phyloP scores from a whole-genome alignment of 1,284 basidiomycete species.

The Erythrobasidium hasegawianum region DNA sequence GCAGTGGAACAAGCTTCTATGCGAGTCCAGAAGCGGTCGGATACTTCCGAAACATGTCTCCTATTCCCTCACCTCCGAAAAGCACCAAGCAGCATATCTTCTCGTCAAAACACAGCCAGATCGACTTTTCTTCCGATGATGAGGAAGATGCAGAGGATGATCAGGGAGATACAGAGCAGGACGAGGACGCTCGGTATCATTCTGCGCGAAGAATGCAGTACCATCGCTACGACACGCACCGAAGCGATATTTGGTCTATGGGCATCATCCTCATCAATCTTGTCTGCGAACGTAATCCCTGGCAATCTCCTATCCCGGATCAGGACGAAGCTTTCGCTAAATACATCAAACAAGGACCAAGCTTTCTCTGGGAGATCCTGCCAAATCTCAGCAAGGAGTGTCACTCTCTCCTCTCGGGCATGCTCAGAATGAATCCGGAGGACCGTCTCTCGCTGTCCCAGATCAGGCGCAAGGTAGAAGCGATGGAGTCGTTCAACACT shows the following conservation, averaged over 20 bases:
- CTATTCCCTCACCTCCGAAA: background rate
- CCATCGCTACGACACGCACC: slow-evolving; percentile 44
- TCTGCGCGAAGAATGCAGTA: background rate
- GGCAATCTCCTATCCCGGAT: slow-evolving; percentile 45
- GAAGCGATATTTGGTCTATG: slow-evolving; percentile 49
- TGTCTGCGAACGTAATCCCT: slow-evolving; percentile 49
- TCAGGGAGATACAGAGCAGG: background rate
- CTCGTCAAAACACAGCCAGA: slow-evolving; percentile 2
- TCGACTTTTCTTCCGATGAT: background rate
- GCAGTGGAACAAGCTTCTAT: slow-evolving; percentile 49
- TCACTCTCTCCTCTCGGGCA: slow-evolving; percentile 46
- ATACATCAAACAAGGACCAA: slow-evolving; percentile 45
- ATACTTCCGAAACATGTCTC: slow-evolving; percentile 6
- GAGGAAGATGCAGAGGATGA: background rate
- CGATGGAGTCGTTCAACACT: slow-evolving; percentile 43
- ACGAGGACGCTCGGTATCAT: background rate
- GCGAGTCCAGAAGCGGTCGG: slow-evolving; percentile 46
- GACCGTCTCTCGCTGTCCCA: slow-evolving; percentile 44
- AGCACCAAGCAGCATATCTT: background rate
- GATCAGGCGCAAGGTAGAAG: slow-evolving; percentile 43
- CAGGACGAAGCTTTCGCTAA: slow-evolving; percentile 48
- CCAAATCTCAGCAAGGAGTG: slow-evolving; percentile 46
- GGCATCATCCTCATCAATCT: slow-evolving; percentile 49
- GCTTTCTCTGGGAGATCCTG: slow-evolving; percentile 47
- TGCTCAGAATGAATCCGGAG: slow-evolving; percentile 46